A percentile compares a stretch with the other conserved stretches of the same genome.
phyloP scores from a whole-genome alignment of 2,329 filamentous ascomycete genomes.

The Fusarium incarnatum region DNA sequence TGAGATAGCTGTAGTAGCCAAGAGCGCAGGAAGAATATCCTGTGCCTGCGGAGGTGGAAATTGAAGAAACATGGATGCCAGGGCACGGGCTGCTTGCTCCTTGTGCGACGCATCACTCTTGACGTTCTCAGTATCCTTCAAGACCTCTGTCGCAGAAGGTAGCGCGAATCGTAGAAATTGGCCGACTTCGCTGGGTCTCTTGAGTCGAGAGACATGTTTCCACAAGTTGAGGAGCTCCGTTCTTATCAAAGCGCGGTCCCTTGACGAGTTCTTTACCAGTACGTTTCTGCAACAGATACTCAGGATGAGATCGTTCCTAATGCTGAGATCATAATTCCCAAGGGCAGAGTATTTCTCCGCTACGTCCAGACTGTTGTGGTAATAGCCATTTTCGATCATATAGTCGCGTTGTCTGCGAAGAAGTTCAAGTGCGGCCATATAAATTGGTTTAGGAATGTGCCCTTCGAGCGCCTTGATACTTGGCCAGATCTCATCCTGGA shows the following conservation, averaged over 20 bases:
- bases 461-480: constrained; percentile 45
- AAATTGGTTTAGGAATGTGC: constrained; percentile 48
- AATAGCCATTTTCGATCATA: constrained; percentile 31
- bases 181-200: constrained; percentile 44
- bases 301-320: constrained; percentile 49
- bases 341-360: constrained; percentile 44
- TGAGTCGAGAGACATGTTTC: constrained; percentile 53
- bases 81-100: constrained; percentile 30
- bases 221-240: constrained; percentile 52
- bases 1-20: constrained; percentile 49
- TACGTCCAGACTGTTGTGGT: constrained; percentile 41
- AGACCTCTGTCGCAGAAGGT: constrained; percentile 47
- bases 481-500: constrained; percentile 49
- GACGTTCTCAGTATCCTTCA: constrained; percentile 30
- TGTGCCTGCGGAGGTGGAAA: constrained; percentile 41
- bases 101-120: not conserved
- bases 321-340: constrained; percentile 45
- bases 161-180: constrained; percentile 47
- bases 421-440: constrained; percentile 36
- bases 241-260: constrained; percentile 35
- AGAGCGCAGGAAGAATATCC: constrained; percentile 48
- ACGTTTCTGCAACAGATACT: constrained; percentile 48
- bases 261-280: constrained; percentile 23
- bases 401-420: constrained; percentile 36
- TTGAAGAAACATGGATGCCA: constrained; percentile 51